These are phyloP conservation scores for Aciculosporium take DNA, from an alignment of 2,329 filamentous ascomycete genomes.

Conservation along the genomic window DNA sequence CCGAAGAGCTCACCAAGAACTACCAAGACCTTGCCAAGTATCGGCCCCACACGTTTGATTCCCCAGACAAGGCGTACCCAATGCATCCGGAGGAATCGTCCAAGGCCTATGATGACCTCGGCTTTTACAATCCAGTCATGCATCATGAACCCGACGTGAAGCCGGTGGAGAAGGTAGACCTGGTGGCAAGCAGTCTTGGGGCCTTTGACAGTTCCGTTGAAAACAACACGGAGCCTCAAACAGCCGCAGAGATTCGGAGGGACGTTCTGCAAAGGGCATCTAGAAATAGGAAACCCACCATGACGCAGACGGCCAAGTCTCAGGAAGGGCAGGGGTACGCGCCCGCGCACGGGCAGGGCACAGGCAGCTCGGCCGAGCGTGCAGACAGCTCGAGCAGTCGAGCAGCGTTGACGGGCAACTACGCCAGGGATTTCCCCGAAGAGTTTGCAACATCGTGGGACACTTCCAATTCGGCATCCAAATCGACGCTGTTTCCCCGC, in stretches of 20 bases:
- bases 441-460: slow-evolving; percentile 33
- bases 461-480: slow-evolving; percentile 13
- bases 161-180: slow-evolving; percentile 16
- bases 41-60: slow-evolving; percentile 16
- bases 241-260: slow-evolving; percentile 19
- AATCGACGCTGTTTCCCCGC: slow-evolving; percentile 14
- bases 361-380: slow-evolving; percentile 3
- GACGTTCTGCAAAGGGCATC: slow-evolving; percentile 16
- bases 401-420: slow-evolving; percentile 30
- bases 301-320: slow-evolving; percentile 8
- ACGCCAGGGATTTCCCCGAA: slow-evolving; percentile 36
- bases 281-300: slow-evolving; percentile 9
- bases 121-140: slow-evolving; percentile 23
- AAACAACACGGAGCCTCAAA: slow-evolving; percentile 12
- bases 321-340: slow-evolving; percentile 7
- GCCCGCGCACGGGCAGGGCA: slow-evolving; percentile 4
- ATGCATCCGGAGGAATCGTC: slow-evolving; percentile 21
- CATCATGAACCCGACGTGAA: slow-evolving; percentile 22
- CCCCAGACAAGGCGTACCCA: slow-evolving; percentile 13
- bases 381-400: slow-evolving; percentile 2
- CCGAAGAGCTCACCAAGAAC: slow-evolving; percentile 24
- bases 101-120: slow-evolving; percentile 27
- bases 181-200: slow-evolving; percentile 20
- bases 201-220: slow-evolving; percentile 20
- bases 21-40: slow-evolving; percentile 30